Evolutionary conservation across 164 flowering plant species (phyloP), one percentile per base, ranked within the genome.

Genomic region (Macadamia integrifolia): DNA sequence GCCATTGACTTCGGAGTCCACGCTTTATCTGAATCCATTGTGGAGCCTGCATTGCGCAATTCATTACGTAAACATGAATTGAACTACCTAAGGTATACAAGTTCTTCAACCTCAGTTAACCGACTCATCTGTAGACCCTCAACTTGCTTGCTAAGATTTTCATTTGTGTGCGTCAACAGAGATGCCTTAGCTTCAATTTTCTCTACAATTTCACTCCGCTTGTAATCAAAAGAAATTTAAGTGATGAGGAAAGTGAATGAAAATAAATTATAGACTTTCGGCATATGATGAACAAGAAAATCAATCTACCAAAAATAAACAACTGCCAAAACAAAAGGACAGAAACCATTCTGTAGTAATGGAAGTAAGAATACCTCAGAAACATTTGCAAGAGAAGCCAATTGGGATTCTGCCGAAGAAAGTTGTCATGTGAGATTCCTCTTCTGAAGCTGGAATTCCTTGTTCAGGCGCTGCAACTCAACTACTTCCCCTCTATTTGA

Each of bases 71-170:
- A 77, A 80, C 99, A 95, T 14, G 98, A 97, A 80, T 95, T 95
- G 65, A 95, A 92, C 99, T 96, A 95, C 30, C 97, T 94, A 68
- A 95, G 93, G 71, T 91, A 95, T 13, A 92, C 98, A 30, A 92
- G 81, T 83, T 95, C 99, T 75, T 95, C 97, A 65, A 95, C 98
- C 81, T 95, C 99, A 74, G 94, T 88, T 71, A 91, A 92, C 62
- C 97, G 76, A 81, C 89, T 91, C 92, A 89, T 85, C 73, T 92
- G 98, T 70, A 95, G 94, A 23, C 94, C 98, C 80, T 95, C 99
- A 32, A 92, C 99, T 78, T 95, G 94, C 82, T 92, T 95, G 61
- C 69, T 70, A 49, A 95, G 85, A 72, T 91, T 97, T 73, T 95
- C 96, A 78, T 92, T 92, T 49, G 84, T 75, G 69, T 89, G 96